These are phyloP conservation scores for Dactylellina drechsleri DNA, from an alignment of 2,329 filamentous ascomycete genomes.

Conservation along the genomic window DNA sequence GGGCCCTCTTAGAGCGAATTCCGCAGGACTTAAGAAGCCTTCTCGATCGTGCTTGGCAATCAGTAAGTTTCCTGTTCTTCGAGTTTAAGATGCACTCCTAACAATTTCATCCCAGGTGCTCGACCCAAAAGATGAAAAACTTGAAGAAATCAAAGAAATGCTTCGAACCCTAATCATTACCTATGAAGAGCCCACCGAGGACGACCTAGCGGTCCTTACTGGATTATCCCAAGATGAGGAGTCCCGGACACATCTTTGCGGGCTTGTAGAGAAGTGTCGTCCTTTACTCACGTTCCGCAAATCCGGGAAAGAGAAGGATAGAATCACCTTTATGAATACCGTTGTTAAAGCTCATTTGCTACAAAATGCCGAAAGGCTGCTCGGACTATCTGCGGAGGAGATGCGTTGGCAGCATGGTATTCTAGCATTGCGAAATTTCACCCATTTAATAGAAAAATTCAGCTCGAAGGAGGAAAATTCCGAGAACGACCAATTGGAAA, in stretches of 20 bases:
- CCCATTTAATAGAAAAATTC: conserved; percentile 61
- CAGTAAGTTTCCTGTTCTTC: conserved; percentile 15
- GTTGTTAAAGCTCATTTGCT: conserved; percentile 63
- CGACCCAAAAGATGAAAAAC: conserved; percentile 59
- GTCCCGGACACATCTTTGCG: conserved; percentile 60
- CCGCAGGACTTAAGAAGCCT: conserved; percentile 62
- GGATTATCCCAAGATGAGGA: conserved; percentile 60
- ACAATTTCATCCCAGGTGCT: conserved; percentile 59
- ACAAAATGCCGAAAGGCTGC: conserved; percentile 61
- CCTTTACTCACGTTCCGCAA: conserved; percentile 60
- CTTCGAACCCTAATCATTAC: conserved; percentile 63
- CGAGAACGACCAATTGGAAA: background rate
- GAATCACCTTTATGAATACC: conserved; percentile 60
- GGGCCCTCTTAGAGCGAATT: conserved; percentile 62
- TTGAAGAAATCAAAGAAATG: conserved; percentile 64
- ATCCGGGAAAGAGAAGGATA: conserved; percentile 54
- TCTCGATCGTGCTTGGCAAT: conserved; percentile 62
- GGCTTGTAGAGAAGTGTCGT: conserved; percentile 62
- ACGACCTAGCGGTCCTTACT: conserved; percentile 62
- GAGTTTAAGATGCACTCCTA: background rate
- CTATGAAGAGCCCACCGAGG: conserved; percentile 62
- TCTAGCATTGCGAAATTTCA: conserved; percentile 62
- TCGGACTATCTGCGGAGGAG: conserved; percentile 62
- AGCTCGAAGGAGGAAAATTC: conserved; percentile 24
- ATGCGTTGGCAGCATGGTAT: conserved; percentile 64